Base-by-base conservation (phyloP, 495 filamentous ascomycete genomes). In the Aspergillus ostianus region DNA sequence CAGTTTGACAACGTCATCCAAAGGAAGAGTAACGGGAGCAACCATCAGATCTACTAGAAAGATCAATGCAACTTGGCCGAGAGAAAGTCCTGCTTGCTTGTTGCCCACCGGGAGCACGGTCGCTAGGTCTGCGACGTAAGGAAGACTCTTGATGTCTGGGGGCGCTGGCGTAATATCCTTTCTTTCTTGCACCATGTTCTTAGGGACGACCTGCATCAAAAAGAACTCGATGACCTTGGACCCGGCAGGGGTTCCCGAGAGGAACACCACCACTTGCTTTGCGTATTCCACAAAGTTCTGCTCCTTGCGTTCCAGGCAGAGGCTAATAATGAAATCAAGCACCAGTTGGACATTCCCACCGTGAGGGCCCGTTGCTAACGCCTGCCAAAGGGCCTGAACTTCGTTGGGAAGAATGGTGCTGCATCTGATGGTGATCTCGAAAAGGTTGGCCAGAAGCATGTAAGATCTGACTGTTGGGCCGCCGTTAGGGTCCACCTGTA, bases 201-300 rank as follows among this genome's bases (percentile, higher is more conserved):
- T 94, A 0, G 92, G 92, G 5, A 83, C 88, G 47, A 98, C 92
- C 60, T 96, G 91, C 74, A 93, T 79, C 47, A 98, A 73, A 53
- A 98, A 82, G 62, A 97, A 96, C 65, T 98, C 95, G 18, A 98
- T 87, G 20, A 98, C 91, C 67, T 94, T 95, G 36, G 89, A 86
- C 12, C 93, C 92, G 19, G 91, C 93, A 45, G 89, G 90, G 0
- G 94, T 97, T 65, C 90, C 91, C 3, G 94, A 92, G 4, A 98
- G 74, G 69, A 97, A 96, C 0, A 98, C 94, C 21, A 98, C 91
- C 36, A 98, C 90, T 73, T 98, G 94, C 76, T 98, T 98, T 3
- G 94, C 92, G 69, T 91, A 97, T 61, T 96, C 91, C 48, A 98
- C 92, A 75, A 97, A 97, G 62, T 96, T 97, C 62, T 98, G 95